phyloP scores from a whole-genome alignment of 306 rosid genomes.

The Myrica gale region DNA sequence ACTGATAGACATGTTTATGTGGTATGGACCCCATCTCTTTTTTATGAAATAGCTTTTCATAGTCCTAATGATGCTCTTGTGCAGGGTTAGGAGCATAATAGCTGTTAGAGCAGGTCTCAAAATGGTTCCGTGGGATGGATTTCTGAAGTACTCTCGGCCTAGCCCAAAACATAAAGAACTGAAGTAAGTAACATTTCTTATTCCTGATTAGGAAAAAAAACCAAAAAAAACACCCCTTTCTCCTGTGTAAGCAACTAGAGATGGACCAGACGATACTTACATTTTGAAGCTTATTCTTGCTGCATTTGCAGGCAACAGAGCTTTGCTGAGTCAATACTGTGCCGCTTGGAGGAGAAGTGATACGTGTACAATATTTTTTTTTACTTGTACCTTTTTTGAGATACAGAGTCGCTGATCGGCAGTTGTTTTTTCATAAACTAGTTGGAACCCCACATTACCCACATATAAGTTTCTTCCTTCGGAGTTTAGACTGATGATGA shows the following conservation, averaged over 20 bases:
- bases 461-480: not conserved
- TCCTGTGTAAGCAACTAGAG: not conserved
- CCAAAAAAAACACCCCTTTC: not conserved
- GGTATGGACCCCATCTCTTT: not conserved
- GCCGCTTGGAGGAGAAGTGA: conserved; percentile 77
- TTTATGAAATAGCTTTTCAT: not conserved
- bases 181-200: conserved; percentile 43
- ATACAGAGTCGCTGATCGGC: not conserved
- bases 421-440: not conserved
- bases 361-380: not conserved
- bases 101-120: conserved; percentile 86
- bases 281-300: conserved; percentile 21
- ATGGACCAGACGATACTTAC: not conserved
- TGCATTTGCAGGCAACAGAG: conserved; percentile 71
- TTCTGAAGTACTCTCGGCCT: conserved; percentile 89
- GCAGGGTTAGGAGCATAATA: conserved; percentile 88
- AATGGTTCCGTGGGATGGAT: conserved; percentile 98
- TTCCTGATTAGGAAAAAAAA: no score
- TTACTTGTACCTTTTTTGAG: not conserved
- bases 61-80: conserved; percentile 15
- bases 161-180: conserved; percentile 86
- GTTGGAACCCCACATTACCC: not conserved
- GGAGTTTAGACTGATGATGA: not conserved
- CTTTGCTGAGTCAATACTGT: conserved; percentile 77
- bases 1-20: not conserved